Base-by-base conservation (phyloP, 2,329 filamentous ascomycete genomes). In the Ophiostoma himal-ulmi region DNA sequence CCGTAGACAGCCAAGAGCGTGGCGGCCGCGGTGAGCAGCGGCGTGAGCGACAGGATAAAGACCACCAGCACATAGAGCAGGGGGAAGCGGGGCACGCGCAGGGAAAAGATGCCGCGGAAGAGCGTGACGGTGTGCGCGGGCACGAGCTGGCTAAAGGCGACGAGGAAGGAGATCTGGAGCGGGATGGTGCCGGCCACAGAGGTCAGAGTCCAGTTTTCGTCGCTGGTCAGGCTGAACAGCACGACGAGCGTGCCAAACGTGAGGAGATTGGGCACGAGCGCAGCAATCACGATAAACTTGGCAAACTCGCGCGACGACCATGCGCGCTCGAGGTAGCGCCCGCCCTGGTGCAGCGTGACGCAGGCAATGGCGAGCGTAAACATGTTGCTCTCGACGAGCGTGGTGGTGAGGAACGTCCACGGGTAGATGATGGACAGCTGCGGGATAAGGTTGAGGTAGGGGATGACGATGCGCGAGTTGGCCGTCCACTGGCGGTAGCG, bases 81-180 rank as follows among this genome's bases (percentile, higher is more conserved):
- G 13, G 87, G 88, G 75, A 89, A 88, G 67, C 86, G 83, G 22
- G 88, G 88, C 70, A 99, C 93, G 75, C 94, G 91, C 79, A 98
- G 88, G 72, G 95, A 96, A 71, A 98, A 79, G 72, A 97, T 82
- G 74, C 93, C 93, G 74, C 91, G 91, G 82, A 97, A 94, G 71
- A 99, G 87, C 5, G 94, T 95, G 69, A 98, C 94, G 13, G 95
- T 99, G 80, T 99, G 95, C 73, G 97, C 94, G 30, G 95, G 95
- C 48, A 98, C 91, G 68, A 99, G 91, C 81, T 99, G 95, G 81
- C 96, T 98, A 81, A 98, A 97, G 70, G 94, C 92, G 76, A 98
- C 92, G 73, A 99, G 91, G 82, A 98, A 98, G 73, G 91, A 90
- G 66, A 95, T 93, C 80, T 97, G 94, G 71, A 97, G 84, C 20